Percentiles rank a stretch among this genome's conserved stretches.
These are phyloP conservation scores for Otatea glauca DNA, from an alignment of 176 grass and related monocot genomes.

Conservation along the genomic window DNA sequence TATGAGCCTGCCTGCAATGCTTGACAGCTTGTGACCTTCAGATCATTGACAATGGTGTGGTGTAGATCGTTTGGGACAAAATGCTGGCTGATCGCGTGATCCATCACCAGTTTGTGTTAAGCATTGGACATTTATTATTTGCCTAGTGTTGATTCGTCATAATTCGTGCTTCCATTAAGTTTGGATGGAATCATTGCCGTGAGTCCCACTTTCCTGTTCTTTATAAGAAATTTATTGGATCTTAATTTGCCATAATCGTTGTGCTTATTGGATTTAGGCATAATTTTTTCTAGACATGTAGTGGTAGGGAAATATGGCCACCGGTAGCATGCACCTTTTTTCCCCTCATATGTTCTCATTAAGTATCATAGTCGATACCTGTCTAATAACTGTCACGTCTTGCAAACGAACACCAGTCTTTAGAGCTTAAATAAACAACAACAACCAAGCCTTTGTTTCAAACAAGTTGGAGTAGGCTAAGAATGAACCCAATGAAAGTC, in stretches of 20 bases:
- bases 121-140: not conserved
- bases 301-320: not conserved
- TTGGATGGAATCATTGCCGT: not conserved
- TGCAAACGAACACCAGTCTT: not conserved
- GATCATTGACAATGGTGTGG: not conserved
- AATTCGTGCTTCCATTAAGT: not conserved
- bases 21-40: not conserved
- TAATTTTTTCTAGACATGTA: not conserved
- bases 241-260: not conserved
- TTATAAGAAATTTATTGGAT: not conserved
- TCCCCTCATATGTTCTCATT: no score
- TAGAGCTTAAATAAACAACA: not conserved
- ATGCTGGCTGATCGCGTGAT: not conserved
- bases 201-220: conserved; percentile 5
- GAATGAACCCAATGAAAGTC: no score
- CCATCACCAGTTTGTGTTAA: not conserved
- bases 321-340: no score
- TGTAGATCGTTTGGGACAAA: not conserved
- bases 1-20: not conserved
- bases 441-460: no score
- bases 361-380: not conserved
- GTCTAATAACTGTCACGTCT: not conserved
- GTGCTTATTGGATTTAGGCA: not conserved
- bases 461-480: no score
- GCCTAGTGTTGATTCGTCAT: not conserved